Evolutionary conservation across 768 basidiomycete genomes (phyloP), one percentile per base, ranked within the genome.

Genomic region (Pholiota microspora): DNA sequence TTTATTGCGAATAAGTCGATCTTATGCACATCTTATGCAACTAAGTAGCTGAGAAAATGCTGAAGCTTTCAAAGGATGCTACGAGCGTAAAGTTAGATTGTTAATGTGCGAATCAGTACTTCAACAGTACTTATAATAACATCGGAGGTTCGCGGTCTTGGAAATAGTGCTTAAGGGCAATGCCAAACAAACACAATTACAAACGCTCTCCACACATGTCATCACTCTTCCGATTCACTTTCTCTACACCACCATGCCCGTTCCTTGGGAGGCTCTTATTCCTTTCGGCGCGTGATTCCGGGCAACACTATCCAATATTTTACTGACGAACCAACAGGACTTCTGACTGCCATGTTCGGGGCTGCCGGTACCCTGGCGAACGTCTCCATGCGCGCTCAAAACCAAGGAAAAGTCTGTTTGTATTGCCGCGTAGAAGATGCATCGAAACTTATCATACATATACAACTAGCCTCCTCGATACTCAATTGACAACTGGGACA

Each of bases 211-310:
- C 3, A 1, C n/a, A 4, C 21, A 18, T 18, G 2, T 16, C 36
- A 2, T 16, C 7, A 2, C 36, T 40, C 5, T 16, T 21, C 16
- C 38, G 12, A n/a, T 36, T 40, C 18, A 7, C 36, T 53, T 21
- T 16, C 35, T 52, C 13, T 38, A 34, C 25, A 56, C 51, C 68
- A 78, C 60, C 62, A 96, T 96, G 95, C 95, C 95, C 53, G 88
- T 97, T 63, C 95, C 94, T 62, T 98, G 91, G 88, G 94, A 98
- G 77, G 94, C 95, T 49, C 82, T 98, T 63, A 91, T 98, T 77
- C 95, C 95, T 45, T 94, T 95, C 66, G 95, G 95, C 94, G 57
- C 36, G 66, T 55, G 58, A 47, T 48, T 47, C 45, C 42, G 23
- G 13, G 23, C n/a, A n/a, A n/a, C n/a, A n/a, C n/a, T n/a, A n/a